phyloP scores from a whole-genome alignment of 2,329 filamentous ascomycete genomes.

The Colletotrichum sp. region DNA sequence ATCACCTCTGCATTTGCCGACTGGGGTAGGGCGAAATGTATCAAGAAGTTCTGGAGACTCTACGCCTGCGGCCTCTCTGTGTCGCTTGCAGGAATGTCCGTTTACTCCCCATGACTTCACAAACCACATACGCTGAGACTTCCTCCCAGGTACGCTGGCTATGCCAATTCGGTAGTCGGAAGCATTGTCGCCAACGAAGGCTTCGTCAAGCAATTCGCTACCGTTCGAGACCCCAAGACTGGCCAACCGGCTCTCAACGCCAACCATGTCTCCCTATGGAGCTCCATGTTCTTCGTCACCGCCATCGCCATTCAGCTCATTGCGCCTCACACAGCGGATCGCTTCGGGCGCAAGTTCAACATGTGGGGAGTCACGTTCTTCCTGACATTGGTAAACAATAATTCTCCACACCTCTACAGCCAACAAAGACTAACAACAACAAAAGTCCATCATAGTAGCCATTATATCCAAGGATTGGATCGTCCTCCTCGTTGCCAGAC shows the following conservation, averaged over 20 bases:
- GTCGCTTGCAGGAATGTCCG: not conserved
- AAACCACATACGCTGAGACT: not conserved
- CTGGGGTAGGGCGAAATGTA: not conserved
- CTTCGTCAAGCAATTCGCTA: slow-evolving; percentile 5
- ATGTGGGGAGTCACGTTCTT: not conserved
- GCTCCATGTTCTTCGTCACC: not conserved
- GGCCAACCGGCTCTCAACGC: not conserved
- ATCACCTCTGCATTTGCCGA: not conserved
- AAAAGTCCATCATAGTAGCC: not conserved
- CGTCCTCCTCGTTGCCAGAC: not conserved
- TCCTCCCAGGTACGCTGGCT: not conserved
- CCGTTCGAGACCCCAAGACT: not conserved
- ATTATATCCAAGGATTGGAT: not conserved
- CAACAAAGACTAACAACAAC: not conserved
- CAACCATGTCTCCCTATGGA: not conserved
- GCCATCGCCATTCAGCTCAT: not conserved
- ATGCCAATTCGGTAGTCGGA: not conserved
- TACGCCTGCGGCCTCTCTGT: not conserved
- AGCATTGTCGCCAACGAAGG: slow-evolving; percentile 2
- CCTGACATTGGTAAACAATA: not conserved
- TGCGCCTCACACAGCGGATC: not conserved
- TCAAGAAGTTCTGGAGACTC: slow-evolving; percentile 9
- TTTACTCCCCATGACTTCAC: not conserved
- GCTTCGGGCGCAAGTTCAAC: not conserved
- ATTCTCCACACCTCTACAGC: not conserved